These are phyloP conservation scores for Globisporangium cederbergense DNA, from an alignment of 352 stramenopile species.

Conservation along the genomic window DNA sequence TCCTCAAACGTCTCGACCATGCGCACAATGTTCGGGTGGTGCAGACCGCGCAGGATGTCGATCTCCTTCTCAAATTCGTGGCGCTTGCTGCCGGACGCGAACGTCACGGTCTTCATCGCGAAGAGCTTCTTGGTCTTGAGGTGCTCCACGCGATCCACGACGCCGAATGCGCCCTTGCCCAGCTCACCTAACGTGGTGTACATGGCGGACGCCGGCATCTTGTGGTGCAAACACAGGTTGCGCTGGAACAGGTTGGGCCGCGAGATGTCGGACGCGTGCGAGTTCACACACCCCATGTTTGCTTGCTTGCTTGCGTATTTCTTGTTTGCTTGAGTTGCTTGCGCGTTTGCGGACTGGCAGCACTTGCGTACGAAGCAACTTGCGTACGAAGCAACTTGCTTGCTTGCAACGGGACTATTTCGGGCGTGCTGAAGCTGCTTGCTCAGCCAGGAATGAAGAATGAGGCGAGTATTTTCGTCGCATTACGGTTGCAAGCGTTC, in stretches of 20 bases:
- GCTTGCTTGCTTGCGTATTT: background rate
- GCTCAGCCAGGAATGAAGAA: background rate
- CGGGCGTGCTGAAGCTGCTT: background rate
- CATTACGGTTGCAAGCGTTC: background rate
- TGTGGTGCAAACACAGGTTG: slow-evolving; percentile 76
- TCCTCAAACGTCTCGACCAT: slow-evolving; percentile 83
- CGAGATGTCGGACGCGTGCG: slow-evolving; percentile 29
- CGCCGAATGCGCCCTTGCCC: slow-evolving; percentile 65
- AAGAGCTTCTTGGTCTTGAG: slow-evolving; percentile 60
- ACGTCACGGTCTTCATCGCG: slow-evolving; percentile 80
- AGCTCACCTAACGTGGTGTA: slow-evolving; percentile 59
- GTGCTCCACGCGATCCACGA: slow-evolving; percentile 75
- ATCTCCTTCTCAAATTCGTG: slow-evolving; percentile 79
- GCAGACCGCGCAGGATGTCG: slow-evolving; percentile 63
- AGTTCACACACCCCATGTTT: slow-evolving; percentile 69
- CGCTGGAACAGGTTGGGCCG: slow-evolving; percentile 74
- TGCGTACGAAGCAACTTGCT: background rate
- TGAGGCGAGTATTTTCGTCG: background rate
- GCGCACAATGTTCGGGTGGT: slow-evolving; percentile 79
- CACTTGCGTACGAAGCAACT: background rate
- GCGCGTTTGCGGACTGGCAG: slow-evolving; percentile 1
- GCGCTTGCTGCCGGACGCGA: slow-evolving; percentile 53
- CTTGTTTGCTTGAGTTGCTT: background rate
- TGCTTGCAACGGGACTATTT: background rate
- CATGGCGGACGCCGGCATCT: slow-evolving; percentile 36